Conservation (phyloP, 2,329 filamentous ascomycete genomes). For the Dendryphion nanum region DNA sequence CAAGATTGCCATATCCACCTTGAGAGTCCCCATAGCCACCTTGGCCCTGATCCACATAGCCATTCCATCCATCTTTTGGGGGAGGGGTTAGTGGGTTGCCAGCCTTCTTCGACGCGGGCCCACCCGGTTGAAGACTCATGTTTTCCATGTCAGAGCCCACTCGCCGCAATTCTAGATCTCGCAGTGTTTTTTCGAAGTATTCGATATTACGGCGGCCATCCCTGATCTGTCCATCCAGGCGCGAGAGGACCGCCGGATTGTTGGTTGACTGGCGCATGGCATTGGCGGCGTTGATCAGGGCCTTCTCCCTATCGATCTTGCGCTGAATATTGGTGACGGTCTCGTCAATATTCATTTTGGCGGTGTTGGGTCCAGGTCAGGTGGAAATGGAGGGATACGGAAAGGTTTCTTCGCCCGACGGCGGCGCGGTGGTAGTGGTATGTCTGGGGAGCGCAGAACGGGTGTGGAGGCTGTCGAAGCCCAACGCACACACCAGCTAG, state of each 20-base stretch:
- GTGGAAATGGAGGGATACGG: constrained; percentile 17
- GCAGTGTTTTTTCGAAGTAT: constrained; percentile 91
- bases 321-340: constrained; percentile 78
- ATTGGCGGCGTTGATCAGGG: constrained; percentile 89
- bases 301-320: constrained; percentile 98
- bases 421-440: constrained; percentile 20
- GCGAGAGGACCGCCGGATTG: constrained; percentile 86
- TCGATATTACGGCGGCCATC: constrained; percentile 90
- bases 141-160: constrained; percentile 66
- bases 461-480: constrained; percentile 18
- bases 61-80: constrained; percentile 65
- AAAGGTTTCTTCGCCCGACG: constrained; percentile 19
- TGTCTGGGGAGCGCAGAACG: constrained; percentile 25
- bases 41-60: constrained; percentile 48
- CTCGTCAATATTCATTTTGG: constrained; percentile 61
- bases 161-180: constrained; percentile 80
- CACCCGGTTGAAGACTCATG: constrained; percentile 61
- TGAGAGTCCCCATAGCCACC: constrained; percentile 62
- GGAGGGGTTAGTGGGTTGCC: constrained; percentile 56
- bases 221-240: constrained; percentile 90
- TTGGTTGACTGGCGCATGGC: constrained; percentile 94
- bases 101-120: constrained; percentile 35
- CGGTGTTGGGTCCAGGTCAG: constrained; percentile 19
- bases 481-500: constrained; percentile 22
- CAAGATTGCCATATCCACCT: constrained; percentile 58